Evolutionary conservation across 495 filamentous ascomycete species (phyloP).

Genomic region (Umbilicaria muhlenbergii): DNA sequence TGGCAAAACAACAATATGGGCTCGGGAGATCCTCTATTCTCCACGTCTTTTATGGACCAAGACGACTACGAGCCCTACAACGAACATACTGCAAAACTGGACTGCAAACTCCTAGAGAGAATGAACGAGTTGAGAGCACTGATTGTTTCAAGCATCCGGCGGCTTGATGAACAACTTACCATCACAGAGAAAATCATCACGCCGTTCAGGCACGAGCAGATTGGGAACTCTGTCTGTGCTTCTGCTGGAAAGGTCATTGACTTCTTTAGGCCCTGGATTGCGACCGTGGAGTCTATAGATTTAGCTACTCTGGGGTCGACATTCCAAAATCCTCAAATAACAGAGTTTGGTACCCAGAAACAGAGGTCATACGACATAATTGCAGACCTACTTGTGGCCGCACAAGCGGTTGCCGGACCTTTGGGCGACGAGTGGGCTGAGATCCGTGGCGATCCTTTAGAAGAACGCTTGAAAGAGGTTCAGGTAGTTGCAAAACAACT

Average conservation of each 20-base stretch:
- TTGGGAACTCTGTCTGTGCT: constrained; percentile 60
- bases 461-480: constrained; percentile 69
- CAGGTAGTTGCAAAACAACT: constrained; percentile 59
- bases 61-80: constrained; percentile 50
- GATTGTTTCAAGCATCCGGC: constrained; percentile 65
- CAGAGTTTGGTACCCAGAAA: constrained; percentile 80
- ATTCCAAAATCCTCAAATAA: constrained; percentile 69
- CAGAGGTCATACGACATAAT: constrained; percentile 85
- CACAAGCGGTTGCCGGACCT: constrained; percentile 76
- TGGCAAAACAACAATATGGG: constrained; percentile 87
- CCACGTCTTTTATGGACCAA: constrained; percentile 69
- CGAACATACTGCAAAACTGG: constrained; percentile 61
- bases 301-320: constrained; percentile 55
- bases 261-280: constrained; percentile 73
- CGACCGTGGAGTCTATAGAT: constrained; percentile 76
- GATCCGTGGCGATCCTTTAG: constrained; percentile 76
- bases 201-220: constrained; percentile 47
- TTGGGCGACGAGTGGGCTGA: constrained; percentile 93
- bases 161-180: constrained; percentile 69
- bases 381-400: constrained; percentile 72
- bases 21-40: constrained; percentile 46
- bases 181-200: constrained; percentile 65
- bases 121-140: constrained; percentile 72
- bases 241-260: constrained; percentile 67
- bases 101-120: constrained; percentile 59